Evolutionary conservation across 2,329 filamentous ascomycete species (phyloP), one percentile per base, ranked within the genome.

Genomic region (Purpureocillium takamizusanense): DNA sequence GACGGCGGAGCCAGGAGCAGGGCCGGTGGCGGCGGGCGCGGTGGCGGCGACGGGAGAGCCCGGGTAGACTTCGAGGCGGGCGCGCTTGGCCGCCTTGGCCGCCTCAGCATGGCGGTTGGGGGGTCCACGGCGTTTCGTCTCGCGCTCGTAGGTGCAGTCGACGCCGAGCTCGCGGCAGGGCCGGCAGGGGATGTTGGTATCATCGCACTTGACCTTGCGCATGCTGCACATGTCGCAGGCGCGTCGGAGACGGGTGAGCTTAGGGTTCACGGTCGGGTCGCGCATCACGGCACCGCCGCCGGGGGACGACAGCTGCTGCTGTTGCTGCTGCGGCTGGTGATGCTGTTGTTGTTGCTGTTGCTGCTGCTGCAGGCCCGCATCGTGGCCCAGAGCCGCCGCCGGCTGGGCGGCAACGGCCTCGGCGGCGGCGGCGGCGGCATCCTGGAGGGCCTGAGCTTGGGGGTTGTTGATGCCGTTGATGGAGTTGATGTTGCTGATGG

Each of bases 161-260:
- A 78, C 73, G 17, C 68, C 65, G 14, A 78, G 70, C 39, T 77
- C 72, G 42, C 62, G 58, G 46, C 74, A 78, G 4, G 74, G 72
- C 18, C 66, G 67, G 49, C 74, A 78, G 2, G 74, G 74, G n/a
- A 73, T 66, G 16, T 67, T 63, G 30, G 63, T 60, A 44, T 75
- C 72, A 51, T 77, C 72, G 54, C 74, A 78, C 58, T 78, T 78
- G 33, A 78, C 74, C 44, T 78, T 78, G 41, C 74, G 70, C 55
- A 73, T 69, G 42, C 74, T 77, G 52, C 74, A 78, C 65, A 78
- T 72, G 46, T 78, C 74, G 48, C 74, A 78, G 12, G 74, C 74
- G 36, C 74, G 69, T 42, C 74, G 65, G 25, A 78, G 62, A 7
- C 74, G 69, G 21, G 72, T 77, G 33, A 72, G 59, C 56, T 75